These are phyloP conservation scores for Neurospora sp. DNA, from an alignment of 495 filamentous ascomycete species.

Conservation along the genomic window DNA sequence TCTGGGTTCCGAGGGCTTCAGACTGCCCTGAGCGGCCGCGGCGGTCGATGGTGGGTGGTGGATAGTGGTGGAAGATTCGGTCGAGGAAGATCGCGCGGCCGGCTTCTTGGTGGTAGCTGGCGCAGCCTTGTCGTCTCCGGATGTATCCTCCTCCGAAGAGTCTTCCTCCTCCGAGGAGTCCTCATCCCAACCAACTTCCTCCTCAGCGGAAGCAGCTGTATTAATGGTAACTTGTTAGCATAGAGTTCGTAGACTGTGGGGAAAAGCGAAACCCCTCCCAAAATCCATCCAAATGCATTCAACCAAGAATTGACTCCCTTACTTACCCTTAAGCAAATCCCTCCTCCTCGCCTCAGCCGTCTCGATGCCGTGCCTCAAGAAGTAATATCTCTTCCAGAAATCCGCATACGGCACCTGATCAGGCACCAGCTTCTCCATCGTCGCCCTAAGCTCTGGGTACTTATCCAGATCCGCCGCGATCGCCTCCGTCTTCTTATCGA, in stretches of 20 bases:
- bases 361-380: conserved; percentile 86
- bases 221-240: conserved; percentile 15
- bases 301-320: conserved; percentile 12
- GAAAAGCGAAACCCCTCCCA: not conserved
- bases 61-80: conserved; percentile 43
- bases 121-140: conserved; percentile 21
- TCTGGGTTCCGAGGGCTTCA: conserved; percentile 55
- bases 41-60: conserved; percentile 29
- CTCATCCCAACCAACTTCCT: conserved; percentile 80
- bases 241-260: conserved; percentile 5
- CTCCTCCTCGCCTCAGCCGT: conserved; percentile 86
- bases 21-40: conserved; percentile 18
- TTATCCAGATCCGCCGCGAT: conserved; percentile 77
- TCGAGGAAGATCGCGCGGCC: conserved; percentile 30
- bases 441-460: conserved; percentile 75
- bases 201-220: conserved; percentile 50
- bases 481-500: conserved; percentile 74
- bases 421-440: conserved; percentile 95
- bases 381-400: conserved; percentile 96
- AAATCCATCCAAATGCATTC: not conserved
- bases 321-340: conserved; percentile 88
- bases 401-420: conserved; percentile 75
- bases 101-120: conserved; percentile 10
- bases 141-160: conserved; percentile 11
- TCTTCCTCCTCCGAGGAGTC: conserved; percentile 28